Percentiles rank a stretch among this genome's conserved stretches.
These are phyloP conservation scores for Eruca vesicaria DNA, from an alignment of 441 rosid species.

Conservation along the genomic window DNA sequence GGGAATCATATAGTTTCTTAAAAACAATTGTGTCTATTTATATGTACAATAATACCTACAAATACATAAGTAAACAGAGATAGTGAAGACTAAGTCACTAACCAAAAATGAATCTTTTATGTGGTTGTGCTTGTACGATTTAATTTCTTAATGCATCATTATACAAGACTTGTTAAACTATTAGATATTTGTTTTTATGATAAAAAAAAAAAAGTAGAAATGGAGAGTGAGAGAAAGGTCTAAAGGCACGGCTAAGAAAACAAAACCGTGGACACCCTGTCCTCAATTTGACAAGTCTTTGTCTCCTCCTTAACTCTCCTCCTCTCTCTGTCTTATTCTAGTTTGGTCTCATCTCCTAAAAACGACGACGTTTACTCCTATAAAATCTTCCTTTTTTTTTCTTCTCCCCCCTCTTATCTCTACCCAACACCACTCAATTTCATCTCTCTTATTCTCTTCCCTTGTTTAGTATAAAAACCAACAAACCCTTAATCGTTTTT, in stretches of 20 bases:
- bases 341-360: slow-evolving; percentile 18
- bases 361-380: slow-evolving; percentile 28
- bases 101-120: background rate
- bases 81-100: background rate
- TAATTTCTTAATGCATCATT: background rate
- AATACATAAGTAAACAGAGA: background rate
- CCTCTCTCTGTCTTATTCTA: slow-evolving; percentile 30
- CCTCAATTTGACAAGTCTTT: slow-evolving; percentile 62
- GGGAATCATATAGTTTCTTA: too few species aligned
- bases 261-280: slow-evolving; percentile 54
- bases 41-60: background rate
- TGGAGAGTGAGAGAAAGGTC: slow-evolving; percentile 44
- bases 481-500: slow-evolving; percentile 31
- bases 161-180: background rate
- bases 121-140: background rate
- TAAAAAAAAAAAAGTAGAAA: slow-evolving; percentile 5
- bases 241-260: slow-evolving; percentile 52
- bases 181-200: background rate
- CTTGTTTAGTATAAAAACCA: slow-evolving; percentile 32
- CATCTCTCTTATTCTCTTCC: slow-evolving; percentile 17
- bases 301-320: slow-evolving; percentile 49
- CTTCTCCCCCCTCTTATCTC: slow-evolving; percentile 41
- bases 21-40: too few species aligned
- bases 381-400: background rate
- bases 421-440: slow-evolving; percentile 41